phyloP scores from a whole-genome alignment of 208 protist species.

The Willaertia magna region DNA sequence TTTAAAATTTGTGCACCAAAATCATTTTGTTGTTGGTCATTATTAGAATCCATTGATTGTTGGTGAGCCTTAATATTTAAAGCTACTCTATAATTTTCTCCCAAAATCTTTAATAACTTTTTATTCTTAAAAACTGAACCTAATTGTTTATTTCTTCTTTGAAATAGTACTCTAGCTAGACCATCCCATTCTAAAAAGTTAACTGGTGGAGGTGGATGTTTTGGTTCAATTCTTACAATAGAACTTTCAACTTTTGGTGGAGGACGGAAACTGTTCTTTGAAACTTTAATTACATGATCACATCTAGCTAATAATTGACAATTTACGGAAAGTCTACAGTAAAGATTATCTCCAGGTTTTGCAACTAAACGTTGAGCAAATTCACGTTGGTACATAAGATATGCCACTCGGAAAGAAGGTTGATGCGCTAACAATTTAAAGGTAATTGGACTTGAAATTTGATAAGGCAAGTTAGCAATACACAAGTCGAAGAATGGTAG shows the following conservation, averaged over 20 bases:
- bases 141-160: slow-evolving; percentile 97
- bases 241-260: slow-evolving; percentile 97
- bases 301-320: slow-evolving; percentile 92
- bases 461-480: slow-evolving; percentile 99
- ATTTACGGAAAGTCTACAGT: slow-evolving; percentile 97
- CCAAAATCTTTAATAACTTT: slow-evolving; percentile 49
- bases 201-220: slow-evolving; percentile 84
- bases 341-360: slow-evolving; percentile 87
- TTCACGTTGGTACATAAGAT: slow-evolving; percentile 99
- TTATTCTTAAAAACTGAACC: slow-evolving; percentile 86
- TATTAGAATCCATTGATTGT: background rate
- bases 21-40: background rate
- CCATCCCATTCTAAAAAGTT: slow-evolving; percentile 99
- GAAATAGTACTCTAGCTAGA: slow-evolving; percentile 93
- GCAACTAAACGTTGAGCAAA: slow-evolving; percentile 96
- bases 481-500: slow-evolving; percentile 99
- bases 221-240: slow-evolving; percentile 95
- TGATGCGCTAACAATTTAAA: slow-evolving; percentile 95
- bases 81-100: slow-evolving; percentile 55
- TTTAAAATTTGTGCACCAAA: background rate
- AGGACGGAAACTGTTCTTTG: slow-evolving; percentile 96
- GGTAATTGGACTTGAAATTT: slow-evolving; percentile 96
- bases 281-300: slow-evolving; percentile 96
- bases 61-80: slow-evolving; percentile 26
- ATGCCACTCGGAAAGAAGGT: slow-evolving; percentile 80